Evolutionary conservation across 441 rosid species (phyloP).

Genomic region (Erodium moschatum): DNA sequence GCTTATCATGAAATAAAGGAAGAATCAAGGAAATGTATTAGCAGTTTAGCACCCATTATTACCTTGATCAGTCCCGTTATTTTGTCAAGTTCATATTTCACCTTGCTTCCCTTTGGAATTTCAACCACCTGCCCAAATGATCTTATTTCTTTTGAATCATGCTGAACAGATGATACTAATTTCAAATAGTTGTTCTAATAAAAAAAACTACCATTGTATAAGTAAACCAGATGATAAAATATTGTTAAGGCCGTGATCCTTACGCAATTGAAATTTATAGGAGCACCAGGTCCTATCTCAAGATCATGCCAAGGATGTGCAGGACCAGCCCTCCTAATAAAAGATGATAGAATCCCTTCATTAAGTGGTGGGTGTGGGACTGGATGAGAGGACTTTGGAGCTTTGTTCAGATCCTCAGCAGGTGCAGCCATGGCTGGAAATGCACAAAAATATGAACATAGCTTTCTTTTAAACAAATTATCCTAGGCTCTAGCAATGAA

Average conservation of each 20-base stretch:
- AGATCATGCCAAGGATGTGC: constrained; percentile 99
- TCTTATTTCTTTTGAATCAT: background rate
- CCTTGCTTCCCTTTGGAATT: constrained; percentile 63
- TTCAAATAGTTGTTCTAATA: background rate
- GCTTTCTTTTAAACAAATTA: background rate
- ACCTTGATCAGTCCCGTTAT: constrained; percentile 65
- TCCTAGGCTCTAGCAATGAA: background rate
- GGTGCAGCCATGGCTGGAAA: background rate
- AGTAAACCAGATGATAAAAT: background rate
- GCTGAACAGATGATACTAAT: background rate
- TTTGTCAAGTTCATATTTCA: constrained; percentile 74
- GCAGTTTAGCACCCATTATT: constrained; percentile 5
- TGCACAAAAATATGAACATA: background rate
- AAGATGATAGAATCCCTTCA: constrained; percentile 85
- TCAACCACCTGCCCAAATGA: constrained; percentile 47
- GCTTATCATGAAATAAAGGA: constrained; percentile 5
- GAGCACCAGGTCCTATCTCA: constrained; percentile 96
- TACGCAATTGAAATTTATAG: constrained; percentile 71
- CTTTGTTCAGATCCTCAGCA: background rate
- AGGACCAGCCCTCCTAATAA: constrained; percentile 87
- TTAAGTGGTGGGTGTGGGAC: constrained; percentile 71
- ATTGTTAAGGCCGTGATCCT: constrained; percentile 15
- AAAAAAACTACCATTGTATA: too few species aligned
- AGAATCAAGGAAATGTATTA: background rate
- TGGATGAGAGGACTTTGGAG: constrained; percentile 28